Conservation (phyloP, 305 asterid genomes). For the Solanum hybrid region DNA sequence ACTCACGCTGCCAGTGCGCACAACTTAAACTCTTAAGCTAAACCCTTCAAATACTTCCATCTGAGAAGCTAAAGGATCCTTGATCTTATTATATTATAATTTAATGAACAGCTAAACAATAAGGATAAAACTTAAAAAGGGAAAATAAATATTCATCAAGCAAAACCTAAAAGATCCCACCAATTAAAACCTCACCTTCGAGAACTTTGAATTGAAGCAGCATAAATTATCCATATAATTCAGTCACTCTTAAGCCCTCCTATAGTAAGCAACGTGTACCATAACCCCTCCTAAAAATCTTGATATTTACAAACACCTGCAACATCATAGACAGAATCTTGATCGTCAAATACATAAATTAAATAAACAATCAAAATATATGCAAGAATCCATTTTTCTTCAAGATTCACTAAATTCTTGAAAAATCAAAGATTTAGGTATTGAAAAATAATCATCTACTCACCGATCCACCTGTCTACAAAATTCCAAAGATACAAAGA, state of each 20-base stretch:
- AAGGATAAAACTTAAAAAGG: neutral
- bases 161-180: neutral
- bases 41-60: neutral
- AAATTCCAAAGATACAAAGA: slow-evolving; percentile 16
- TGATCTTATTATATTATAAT: neutral
- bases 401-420: slow-evolving; percentile 17
- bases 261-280: slow-evolving; percentile 48
- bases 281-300: slow-evolving; percentile 12
- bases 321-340: slow-evolving; percentile 2
- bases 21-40: neutral
- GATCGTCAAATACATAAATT: slow-evolving; percentile 15
- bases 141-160: neutral
- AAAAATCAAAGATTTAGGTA: slow-evolving; percentile 20
- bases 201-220: slow-evolving; percentile 43
- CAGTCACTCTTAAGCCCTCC: slow-evolving; percentile 28
- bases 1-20: neutral
- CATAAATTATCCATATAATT: slow-evolving; percentile 54
- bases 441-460: slow-evolving; percentile 14
- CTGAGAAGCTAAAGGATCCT: neutral
- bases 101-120: neutral
- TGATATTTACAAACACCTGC: slow-evolving; percentile 47
- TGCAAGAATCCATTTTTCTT: slow-evolving; percentile 20
- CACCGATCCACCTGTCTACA: slow-evolving; percentile 47
- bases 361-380: neutral
- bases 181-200: slow-evolving; percentile 34